A percentile compares a stretch with the other conserved stretches of the same genome.
phyloP scores from a whole-genome alignment of 73 alveolate genomes.

The Paramecium sonneborni region DNA sequence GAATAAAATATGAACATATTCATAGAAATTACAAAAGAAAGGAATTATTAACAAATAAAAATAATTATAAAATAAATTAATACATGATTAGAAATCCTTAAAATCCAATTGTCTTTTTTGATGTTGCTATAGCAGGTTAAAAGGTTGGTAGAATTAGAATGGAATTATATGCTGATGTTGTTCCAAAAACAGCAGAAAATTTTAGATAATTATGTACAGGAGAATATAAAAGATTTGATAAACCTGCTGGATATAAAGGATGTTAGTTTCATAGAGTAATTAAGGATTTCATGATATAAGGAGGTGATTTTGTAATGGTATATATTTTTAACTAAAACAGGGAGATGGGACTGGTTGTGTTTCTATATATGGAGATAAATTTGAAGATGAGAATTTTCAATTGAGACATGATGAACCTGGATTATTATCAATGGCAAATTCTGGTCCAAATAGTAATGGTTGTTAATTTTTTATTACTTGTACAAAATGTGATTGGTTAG shows the following conservation, averaged over 20 bases:
- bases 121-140: slow-evolving; percentile 74
- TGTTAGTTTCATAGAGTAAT: slow-evolving; percentile 81
- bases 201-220: slow-evolving; percentile 91
- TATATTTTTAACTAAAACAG: not conserved
- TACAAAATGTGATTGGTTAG: slow-evolving; percentile 87
- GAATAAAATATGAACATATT: not conserved
- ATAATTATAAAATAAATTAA: not conserved
- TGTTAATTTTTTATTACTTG: slow-evolving; percentile 93
- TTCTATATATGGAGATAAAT: slow-evolving; percentile 64
- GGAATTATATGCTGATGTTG: slow-evolving; percentile 87
- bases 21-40: not conserved
- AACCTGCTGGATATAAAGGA: slow-evolving; percentile 87
- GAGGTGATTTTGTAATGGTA: slow-evolving; percentile 67
- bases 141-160: slow-evolving; percentile 80
- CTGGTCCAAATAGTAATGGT: slow-evolving; percentile 91
- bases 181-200: slow-evolving; percentile 94
- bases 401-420: slow-evolving; percentile 71
- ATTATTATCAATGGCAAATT: slow-evolving; percentile 80
- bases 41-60: not conserved
- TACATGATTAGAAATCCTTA: slow-evolving; percentile 52
- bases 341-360: slow-evolving; percentile 70
- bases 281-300: slow-evolving; percentile 82
- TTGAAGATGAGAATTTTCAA: slow-evolving; percentile 68
- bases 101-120: slow-evolving; percentile 64
- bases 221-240: slow-evolving; percentile 66